Conservation (phyloP, 495 filamentous ascomycete genomes). For the Podospora anserina region DNA sequence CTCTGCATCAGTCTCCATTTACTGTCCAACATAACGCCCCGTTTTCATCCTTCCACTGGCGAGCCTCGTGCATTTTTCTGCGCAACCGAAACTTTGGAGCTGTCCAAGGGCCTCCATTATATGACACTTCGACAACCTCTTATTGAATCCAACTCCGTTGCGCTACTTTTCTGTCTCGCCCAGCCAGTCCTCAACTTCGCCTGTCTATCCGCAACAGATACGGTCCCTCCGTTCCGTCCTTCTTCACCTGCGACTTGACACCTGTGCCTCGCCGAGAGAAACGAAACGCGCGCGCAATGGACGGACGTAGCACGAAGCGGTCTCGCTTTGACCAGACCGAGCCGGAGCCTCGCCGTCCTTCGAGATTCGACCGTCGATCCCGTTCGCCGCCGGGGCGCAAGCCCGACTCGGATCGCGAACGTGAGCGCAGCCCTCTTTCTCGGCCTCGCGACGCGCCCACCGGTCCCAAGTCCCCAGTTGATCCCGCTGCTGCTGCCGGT, state of each 20-base stretch:
- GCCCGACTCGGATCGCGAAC: slow-evolving; percentile 60
- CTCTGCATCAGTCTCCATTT: no score
- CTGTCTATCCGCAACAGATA: no score
- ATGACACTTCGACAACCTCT: no score
- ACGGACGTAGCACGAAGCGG: slow-evolving; percentile 70
- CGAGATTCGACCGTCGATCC: slow-evolving; percentile 82
- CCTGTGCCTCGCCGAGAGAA: not conserved
- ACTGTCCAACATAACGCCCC: no score
- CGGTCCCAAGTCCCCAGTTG: slow-evolving; percentile 44
- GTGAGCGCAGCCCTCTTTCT: slow-evolving; percentile 76
- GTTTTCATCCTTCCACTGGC: not conserved
- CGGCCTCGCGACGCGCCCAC: slow-evolving; percentile 55
- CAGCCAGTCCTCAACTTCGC: no score
- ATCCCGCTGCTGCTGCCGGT: slow-evolving; percentile 89
- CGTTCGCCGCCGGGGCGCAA: slow-evolving; percentile 72
- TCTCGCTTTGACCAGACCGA: slow-evolving; percentile 91
- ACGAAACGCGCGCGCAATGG: slow-evolving; percentile 50
- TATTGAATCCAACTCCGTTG: no score
- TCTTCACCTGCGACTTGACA: not conserved
- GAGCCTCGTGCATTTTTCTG: slow-evolving; percentile 2
- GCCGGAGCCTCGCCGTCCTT: slow-evolving; percentile 65
- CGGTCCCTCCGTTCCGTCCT: not conserved
- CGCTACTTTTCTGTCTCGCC: no score
- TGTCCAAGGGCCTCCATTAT: no score
- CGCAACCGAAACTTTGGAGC: not conserved